phyloP scores from a whole-genome alignment of 345 rosid species.

The Citropsis articulata region DNA sequence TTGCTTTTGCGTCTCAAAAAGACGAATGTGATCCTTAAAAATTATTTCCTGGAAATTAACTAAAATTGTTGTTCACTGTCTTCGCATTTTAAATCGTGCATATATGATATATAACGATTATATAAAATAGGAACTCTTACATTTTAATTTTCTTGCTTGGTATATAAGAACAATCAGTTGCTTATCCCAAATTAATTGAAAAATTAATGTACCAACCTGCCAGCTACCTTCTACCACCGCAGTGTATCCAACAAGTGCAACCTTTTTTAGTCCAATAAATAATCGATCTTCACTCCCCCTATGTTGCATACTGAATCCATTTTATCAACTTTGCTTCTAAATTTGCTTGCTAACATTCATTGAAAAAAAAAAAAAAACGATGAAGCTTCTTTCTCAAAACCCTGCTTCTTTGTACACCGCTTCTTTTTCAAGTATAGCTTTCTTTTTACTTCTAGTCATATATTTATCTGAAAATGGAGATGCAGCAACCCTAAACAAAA shows the following conservation, averaged over 20 bases:
- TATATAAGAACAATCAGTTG: not conserved
- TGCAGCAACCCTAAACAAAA: slow-evolving; percentile 18
- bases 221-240: slow-evolving; percentile 13
- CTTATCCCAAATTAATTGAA: not conserved
- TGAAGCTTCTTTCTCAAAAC: not conserved
- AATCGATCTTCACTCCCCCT: not conserved
- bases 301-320: not conserved
- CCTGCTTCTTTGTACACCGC: not conserved
- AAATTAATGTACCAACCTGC: not conserved
- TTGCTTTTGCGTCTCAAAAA: not conserved
- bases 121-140: not conserved
- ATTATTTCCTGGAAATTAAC: not conserved
- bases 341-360: not conserved
- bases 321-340: not conserved
- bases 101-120: no score
- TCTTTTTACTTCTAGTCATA: not conserved
- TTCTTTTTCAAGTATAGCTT: not conserved
- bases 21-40: not conserved
- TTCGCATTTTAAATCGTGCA: no score
- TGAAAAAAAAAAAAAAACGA: not conserved
- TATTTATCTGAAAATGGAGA: not conserved
- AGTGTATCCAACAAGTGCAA: not conserved
- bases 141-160: not conserved
- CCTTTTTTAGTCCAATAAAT: not conserved
- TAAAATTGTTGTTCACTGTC: not conserved